Percentiles rank a stretch among this genome's conserved stretches.
These are phyloP conservation scores for Misopates orontium DNA, from an alignment of 257 asterid species.

Conservation along the genomic window DNA sequence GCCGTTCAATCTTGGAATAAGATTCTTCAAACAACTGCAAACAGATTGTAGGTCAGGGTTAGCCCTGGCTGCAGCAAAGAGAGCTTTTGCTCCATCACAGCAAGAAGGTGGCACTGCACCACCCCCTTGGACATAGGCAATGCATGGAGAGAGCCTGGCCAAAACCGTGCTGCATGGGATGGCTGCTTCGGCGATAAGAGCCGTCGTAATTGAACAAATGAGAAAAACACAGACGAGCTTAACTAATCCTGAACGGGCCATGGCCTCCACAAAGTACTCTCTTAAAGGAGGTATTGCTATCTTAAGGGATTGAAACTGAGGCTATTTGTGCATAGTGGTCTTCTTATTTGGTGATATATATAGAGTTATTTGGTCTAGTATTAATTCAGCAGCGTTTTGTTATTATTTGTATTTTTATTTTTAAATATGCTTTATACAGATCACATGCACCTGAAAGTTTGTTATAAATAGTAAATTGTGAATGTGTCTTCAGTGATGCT, in stretches of 20 bases:
- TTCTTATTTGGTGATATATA: too few species aligned
- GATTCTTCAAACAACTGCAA: slow-evolving; percentile 10
- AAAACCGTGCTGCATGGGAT: background rate
- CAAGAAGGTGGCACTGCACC: slow-evolving; percentile 8
- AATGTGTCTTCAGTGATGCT: too few species aligned
- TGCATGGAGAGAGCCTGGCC: slow-evolving; percentile 9
- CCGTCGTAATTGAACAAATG: background rate
- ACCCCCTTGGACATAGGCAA: background rate
- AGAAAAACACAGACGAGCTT: background rate
- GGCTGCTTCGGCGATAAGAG: slow-evolving; percentile 6
- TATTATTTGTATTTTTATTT: too few species aligned
- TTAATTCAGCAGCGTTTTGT: too few species aligned
- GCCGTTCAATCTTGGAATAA: background rate
- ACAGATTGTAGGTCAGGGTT: slow-evolving; percentile 9
- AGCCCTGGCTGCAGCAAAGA: background rate
- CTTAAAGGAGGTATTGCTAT: too few species aligned
- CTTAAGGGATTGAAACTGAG: too few species aligned
- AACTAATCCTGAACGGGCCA: background rate
- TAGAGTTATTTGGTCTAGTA: too few species aligned
- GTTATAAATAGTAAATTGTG: too few species aligned
- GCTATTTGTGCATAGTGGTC: too few species aligned
- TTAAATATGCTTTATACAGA: too few species aligned
- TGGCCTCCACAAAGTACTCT: background rate
- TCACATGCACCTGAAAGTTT: too few species aligned
- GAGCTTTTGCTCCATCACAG: background rate